Evolutionary conservation across 345 rosid genomes (phyloP).

Genomic region (Hypericum perforatum): DNA sequence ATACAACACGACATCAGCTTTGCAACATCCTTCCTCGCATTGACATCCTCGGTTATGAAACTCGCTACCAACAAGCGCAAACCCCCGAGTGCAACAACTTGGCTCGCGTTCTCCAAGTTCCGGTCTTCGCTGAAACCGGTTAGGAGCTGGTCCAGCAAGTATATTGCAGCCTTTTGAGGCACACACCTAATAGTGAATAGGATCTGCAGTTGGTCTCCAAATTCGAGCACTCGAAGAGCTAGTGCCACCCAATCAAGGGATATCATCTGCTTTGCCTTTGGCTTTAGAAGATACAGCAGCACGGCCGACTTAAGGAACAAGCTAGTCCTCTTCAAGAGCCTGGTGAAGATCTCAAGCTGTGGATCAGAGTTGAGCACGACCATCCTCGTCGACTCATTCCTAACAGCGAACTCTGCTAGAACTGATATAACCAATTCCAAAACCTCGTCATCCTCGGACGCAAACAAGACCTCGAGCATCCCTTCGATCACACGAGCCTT

Average conservation of each 20-base stretch:
- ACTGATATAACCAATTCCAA: constrained; percentile 43
- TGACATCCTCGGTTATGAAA: constrained; percentile 23
- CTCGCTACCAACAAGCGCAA: constrained; percentile 26
- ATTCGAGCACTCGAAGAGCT: constrained; percentile 48
- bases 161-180: constrained; percentile 47
- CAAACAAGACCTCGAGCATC: constrained; percentile 41
- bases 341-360: constrained; percentile 42
- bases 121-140: constrained; percentile 49
- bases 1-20: constrained; percentile 34
- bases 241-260: constrained; percentile 49
- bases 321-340: constrained; percentile 39
- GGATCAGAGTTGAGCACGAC: constrained; percentile 40
- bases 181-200: constrained; percentile 39
- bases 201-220: constrained; percentile 49
- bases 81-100: constrained; percentile 46
- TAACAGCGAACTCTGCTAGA: constrained; percentile 33
- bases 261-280: constrained; percentile 56
- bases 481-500: constrained; percentile 37
- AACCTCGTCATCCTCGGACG: constrained; percentile 44
- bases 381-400: constrained; percentile 24
- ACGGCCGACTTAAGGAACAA: constrained; percentile 52
- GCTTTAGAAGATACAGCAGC: constrained; percentile 45
- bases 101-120: constrained; percentile 49
- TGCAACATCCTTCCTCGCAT: constrained; percentile 32
- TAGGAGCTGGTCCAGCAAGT: constrained; percentile 46